Evolutionary conservation across 352 stramenopile species (phyloP).

Genomic region (Thraustotheca clavata): DNA sequence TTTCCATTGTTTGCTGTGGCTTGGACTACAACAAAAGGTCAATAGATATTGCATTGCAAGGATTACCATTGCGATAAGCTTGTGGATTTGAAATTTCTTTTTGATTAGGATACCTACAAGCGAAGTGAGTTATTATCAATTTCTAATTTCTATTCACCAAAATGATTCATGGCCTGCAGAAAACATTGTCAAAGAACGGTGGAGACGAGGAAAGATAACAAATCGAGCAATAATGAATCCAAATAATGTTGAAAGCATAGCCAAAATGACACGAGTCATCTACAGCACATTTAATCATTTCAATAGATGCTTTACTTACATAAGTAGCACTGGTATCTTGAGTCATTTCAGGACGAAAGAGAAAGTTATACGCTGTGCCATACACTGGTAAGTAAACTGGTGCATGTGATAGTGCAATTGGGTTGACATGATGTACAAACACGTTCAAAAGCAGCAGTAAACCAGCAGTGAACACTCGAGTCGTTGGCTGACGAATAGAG

Average conservation of each 20-base stretch:
- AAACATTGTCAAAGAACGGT: slow-evolving; percentile 11
- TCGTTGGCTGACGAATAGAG: slow-evolving; percentile 12
- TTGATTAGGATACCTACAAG: no score
- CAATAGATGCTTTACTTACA: background rate
- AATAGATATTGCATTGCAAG: background rate
- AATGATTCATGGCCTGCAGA: slow-evolving; percentile 14
- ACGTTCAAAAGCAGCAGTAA: slow-evolving; percentile 14
- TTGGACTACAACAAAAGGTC: background rate
- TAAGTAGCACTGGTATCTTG: slow-evolving; percentile 10
- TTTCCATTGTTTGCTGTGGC: slow-evolving; percentile 8
- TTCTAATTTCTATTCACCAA: background rate
- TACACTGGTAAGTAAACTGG: slow-evolving; percentile 4
- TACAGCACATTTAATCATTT: background rate
- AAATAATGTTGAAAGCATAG: background rate
- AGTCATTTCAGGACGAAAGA: background rate
- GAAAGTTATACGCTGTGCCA: slow-evolving; percentile 17
- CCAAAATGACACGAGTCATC: background rate
- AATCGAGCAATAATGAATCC: background rate
- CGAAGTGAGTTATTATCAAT: background rate
- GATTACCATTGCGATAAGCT: background rate
- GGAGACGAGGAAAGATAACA: slow-evolving; percentile 7
- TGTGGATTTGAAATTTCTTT: background rate
- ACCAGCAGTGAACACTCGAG: background rate
- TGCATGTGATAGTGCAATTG: slow-evolving; percentile 10
- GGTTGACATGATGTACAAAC: slow-evolving; percentile 11